phyloP scores from a whole-genome alignment of 2,329 filamentous ascomycete species.

The Anisogramma anomala region DNA sequence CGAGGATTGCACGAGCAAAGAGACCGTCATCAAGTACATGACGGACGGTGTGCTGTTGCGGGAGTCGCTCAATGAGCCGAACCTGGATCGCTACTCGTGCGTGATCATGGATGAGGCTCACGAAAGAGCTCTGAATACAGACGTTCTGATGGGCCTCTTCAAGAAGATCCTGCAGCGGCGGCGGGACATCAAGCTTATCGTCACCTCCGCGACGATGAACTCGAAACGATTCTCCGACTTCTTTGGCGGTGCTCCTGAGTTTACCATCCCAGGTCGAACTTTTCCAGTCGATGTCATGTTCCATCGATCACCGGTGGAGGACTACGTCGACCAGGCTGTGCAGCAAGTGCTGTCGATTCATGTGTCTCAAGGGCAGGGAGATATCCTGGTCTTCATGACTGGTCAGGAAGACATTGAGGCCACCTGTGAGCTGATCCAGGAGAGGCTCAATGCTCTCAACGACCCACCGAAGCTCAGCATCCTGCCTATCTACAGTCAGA shows the following conservation, averaged over 20 bases:
- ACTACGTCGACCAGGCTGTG: slow-evolving; percentile 94
- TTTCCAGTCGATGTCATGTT: slow-evolving; percentile 97
- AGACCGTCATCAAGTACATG: slow-evolving; percentile 98
- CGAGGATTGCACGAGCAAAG: slow-evolving; percentile 92
- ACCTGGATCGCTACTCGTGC: slow-evolving; percentile 91
- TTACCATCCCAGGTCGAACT: slow-evolving; percentile 88
- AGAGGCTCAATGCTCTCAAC: slow-evolving; percentile 77
- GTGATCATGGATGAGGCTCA: slow-evolving; percentile 99
- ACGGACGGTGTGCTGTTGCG: slow-evolving; percentile 90
- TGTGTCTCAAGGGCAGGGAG: slow-evolving; percentile 82
- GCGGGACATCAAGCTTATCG: slow-evolving; percentile 87
- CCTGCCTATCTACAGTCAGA: slow-evolving; percentile 96
- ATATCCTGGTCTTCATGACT: slow-evolving; percentile 98
- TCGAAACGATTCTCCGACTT: slow-evolving; percentile 91
- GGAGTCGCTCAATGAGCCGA: slow-evolving; percentile 84
- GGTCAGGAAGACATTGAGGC: slow-evolving; percentile 97
- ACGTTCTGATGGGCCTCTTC: slow-evolving; percentile 93
- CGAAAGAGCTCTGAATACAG: slow-evolving; percentile 90
- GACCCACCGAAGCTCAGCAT: slow-evolving; percentile 92
- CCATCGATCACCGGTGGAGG: slow-evolving; percentile 86
- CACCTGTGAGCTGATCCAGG: slow-evolving; percentile 85
- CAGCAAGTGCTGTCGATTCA: slow-evolving; percentile 94
- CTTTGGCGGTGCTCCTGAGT: slow-evolving; percentile 91
- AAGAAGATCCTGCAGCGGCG: slow-evolving; percentile 90
- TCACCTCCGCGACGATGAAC: slow-evolving; percentile 98